phyloP scores from a whole-genome alignment of 306 rosid genomes.

The Cucurbita pepo region DNA sequence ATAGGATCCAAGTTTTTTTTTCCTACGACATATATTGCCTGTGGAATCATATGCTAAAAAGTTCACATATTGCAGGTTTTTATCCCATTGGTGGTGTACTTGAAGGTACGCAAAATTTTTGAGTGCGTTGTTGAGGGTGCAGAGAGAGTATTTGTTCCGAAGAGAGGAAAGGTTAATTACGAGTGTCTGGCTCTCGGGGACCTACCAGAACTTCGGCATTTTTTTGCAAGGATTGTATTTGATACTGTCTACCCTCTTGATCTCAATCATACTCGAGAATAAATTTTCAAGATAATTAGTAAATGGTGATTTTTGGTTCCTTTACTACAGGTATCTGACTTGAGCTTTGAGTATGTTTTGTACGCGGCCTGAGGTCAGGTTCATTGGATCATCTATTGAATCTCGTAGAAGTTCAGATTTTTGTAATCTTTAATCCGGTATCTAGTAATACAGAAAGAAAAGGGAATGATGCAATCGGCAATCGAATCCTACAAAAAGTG shows the following conservation, averaged over 20 bases:
- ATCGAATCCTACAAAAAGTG: background rate
- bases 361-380: background rate
- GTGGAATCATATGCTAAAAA: background rate
- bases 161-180: conserved; percentile 38
- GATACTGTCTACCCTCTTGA: conserved; percentile 52
- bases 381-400: background rate
- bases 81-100: conserved; percentile 41
- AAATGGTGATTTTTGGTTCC: background rate
- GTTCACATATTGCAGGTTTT: conserved; percentile 42
- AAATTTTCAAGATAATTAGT: background rate
- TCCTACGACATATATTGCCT: background rate
- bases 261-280: conserved; percentile 3
- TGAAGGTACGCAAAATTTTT: conserved; percentile 33
- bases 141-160: conserved; percentile 17
- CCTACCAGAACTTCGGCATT: conserved; percentile 37
- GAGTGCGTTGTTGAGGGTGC: conserved; percentile 23
- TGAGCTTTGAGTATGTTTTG: background rate
- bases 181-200: conserved; percentile 37
- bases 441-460: background rate
- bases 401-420: background rate
- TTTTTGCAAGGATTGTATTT: conserved; percentile 62
- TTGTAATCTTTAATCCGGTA: background rate
- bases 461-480: background rate
- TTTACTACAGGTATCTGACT: background rate
- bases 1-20: background rate